Base-by-base conservation (phyloP, 768 basidiomycete genomes). In the Panaeolus cyanescens region DNA sequence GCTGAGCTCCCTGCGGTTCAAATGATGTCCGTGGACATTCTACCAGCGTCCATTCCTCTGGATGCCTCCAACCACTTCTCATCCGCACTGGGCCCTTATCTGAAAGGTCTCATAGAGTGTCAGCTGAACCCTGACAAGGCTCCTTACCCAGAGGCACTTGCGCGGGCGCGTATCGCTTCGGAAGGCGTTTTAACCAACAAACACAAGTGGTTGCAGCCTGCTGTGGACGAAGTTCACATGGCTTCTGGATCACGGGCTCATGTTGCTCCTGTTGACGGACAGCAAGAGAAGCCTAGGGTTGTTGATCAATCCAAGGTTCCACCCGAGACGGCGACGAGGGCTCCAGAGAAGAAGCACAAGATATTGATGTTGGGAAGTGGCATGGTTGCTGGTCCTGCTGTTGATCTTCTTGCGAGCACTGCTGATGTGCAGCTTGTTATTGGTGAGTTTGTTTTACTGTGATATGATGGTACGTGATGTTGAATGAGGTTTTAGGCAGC, bases 341-440 rank as follows among this genome's bases (percentile, higher is more conserved):
- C n/a, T 4, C 25, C 45, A 13, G 45, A 54, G 57, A 75, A 60
- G 65, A 87, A 84, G 74, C 89, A 89, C 77, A 85, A 81, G 67
- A 83, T 95, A 0, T 72, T 98, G 32, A 78, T 97, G 68, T 81
- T 98, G 2, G 96, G 96, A 7, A 94, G 92, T 58, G 96, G 96
- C n/a, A 94, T 97, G 88, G 96, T 98, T 19, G 93, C 95, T 4
- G 90, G 89, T 2, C 96, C 96, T 15, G 92, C 92, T 0, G 88
- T 94, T 3, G 85, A 91, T 56, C 84, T 90, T 68, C 81, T 97
- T 54, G 83, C 85, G 40, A 79, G 79, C 64, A 77, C 87, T 59
- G 65, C 69, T 0, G 90, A 93, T 64, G 75, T 95, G 0, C 80
- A 88, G 58, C 73, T 97, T 30, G 72, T 91, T 5, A 85, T 97